Evolutionary conservation across 2,329 filamentous ascomycete genomes (phyloP).

Genomic region (Penicillium sp.): DNA sequence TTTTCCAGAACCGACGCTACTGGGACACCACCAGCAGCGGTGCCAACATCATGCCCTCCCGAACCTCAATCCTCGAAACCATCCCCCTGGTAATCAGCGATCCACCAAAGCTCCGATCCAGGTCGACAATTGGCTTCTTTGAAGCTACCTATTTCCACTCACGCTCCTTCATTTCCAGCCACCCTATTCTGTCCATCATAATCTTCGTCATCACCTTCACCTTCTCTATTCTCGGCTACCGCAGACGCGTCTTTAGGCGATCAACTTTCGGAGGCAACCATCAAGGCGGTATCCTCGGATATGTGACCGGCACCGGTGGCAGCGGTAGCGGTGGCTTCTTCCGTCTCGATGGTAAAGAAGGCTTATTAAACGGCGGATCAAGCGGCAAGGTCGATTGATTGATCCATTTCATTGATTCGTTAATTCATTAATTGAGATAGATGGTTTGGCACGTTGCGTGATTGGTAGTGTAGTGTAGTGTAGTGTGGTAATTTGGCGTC

Average conservation of each 20-base stretch:
- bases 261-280: not conserved
- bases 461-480: not conserved
- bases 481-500: not conserved
- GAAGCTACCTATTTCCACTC: constrained; percentile 46
- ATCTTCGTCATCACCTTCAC: constrained; percentile 33
- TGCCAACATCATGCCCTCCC: constrained; percentile 81
- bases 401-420: not conserved
- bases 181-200: constrained; percentile 42
- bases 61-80: constrained; percentile 87
- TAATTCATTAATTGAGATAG: not conserved
- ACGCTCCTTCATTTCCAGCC: constrained; percentile 38
- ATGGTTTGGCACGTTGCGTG: not conserved
- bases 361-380: constrained; percentile 38
- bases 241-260: constrained; percentile 4
- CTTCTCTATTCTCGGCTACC: constrained; percentile 24
- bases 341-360: constrained; percentile 47
- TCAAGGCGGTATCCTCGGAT: constrained; percentile 19
- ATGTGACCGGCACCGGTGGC: constrained; percentile 36
- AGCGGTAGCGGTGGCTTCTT: constrained; percentile 42
- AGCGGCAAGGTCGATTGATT: constrained; percentile 47
- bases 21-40: constrained; percentile 91
- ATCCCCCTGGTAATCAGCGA: constrained; percentile 49
- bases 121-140: constrained; percentile 46
- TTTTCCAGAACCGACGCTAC: constrained; percentile 74
- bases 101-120: constrained; percentile 46